These are phyloP conservation scores for Trichophyton rubrum DNA, from an alignment of 2,329 filamentous ascomycete species.

Conservation along the genomic window DNA sequence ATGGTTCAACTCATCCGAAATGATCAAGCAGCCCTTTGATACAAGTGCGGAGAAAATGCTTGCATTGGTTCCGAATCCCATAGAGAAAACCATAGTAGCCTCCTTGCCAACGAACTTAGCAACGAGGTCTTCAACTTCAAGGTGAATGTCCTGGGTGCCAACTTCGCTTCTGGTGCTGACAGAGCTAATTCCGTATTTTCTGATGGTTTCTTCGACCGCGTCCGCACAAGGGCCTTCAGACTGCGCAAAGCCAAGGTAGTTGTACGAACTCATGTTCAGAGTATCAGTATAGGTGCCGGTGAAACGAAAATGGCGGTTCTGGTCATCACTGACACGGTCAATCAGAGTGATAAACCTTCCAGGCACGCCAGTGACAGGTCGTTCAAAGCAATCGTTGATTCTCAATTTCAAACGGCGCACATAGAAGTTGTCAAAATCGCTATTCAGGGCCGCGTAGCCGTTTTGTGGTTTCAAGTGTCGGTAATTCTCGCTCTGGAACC, in stretches of 20 bases:
- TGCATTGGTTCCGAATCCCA: slow-evolving; percentile 96
- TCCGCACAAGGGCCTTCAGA: slow-evolving; percentile 95
- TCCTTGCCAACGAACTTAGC: slow-evolving; percentile 91
- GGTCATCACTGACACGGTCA: slow-evolving; percentile 80
- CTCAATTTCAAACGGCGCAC: slow-evolving; percentile 82
- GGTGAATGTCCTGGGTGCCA: slow-evolving; percentile 74
- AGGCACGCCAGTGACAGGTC: slow-evolving; percentile 83
- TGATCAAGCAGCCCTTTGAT: slow-evolving; percentile 82
- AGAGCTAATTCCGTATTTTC: slow-evolving; percentile 71
- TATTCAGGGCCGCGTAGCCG: slow-evolving; percentile 90
- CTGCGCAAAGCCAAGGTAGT: slow-evolving; percentile 96
- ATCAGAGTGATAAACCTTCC: slow-evolving; percentile 87
- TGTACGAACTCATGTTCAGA: slow-evolving; percentile 98
- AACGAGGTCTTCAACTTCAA: slow-evolving; percentile 81
- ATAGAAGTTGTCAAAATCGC: slow-evolving; percentile 98
- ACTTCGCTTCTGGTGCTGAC: slow-evolving; percentile 71
- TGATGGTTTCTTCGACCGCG: slow-evolving; percentile 71
- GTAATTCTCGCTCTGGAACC: slow-evolving; percentile 80
- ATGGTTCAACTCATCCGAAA: slow-evolving; percentile 96
- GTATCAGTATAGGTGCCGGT: slow-evolving; percentile 88
- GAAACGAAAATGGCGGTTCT: slow-evolving; percentile 79
- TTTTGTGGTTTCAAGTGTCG: slow-evolving; percentile 68
- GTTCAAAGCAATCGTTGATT: slow-evolving; percentile 92
- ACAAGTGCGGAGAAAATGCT: slow-evolving; percentile 85
- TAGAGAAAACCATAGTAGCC: slow-evolving; percentile 91